Evolutionary conservation across 192 early-diverging fungal species (phyloP), one percentile per base, ranked within the genome.

Genomic region (Podila horticola): DNA sequence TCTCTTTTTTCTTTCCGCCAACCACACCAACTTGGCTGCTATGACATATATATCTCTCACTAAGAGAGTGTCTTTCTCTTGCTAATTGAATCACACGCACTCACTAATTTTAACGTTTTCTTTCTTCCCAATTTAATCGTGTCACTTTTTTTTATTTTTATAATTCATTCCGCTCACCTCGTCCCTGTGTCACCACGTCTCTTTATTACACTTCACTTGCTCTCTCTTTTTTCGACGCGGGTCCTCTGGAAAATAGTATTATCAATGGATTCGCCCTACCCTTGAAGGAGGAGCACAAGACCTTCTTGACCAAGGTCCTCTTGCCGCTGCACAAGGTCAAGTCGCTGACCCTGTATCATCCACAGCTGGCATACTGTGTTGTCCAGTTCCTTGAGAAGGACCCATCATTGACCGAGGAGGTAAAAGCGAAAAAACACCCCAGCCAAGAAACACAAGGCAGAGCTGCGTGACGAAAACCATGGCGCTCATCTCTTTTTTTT

Each of bases 331-430:
- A 99, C 87, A 99, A 99, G 76, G 94, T 95, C 9, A 94, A 95
- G 48, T 96, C 97, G 19, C 88, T 99, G 82, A 92, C 93, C 1
- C 84, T 98, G 71, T 99, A 99, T 82, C 97, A 98, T 72, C 96
- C 96, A 12, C 98, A 99, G 86, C 86, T 99, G 74, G 92, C 96
- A 3, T 99, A 99, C 82, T 99, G 98, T 70, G 95, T 98, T 24
- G 95, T 99, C 60, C 98, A 99, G 87, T 99, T 99, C 68, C 86
- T 99, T 61, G 97, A 99, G 71, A 99, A 99, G 84, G 98, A 99
- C 74, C 96, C 97, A 5, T 71, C 90, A 19, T 85, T 99, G 61
- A 97, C 97, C 22, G 90, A 93, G 66, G 94, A 96, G 85, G 94
- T 96, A 85, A 9, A 31, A 9, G 20, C 41, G 41, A 45, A 45